Evolutionary conservation across 352 stramenopile species (phyloP).

Genomic region (Pythium angustatum): DNA sequence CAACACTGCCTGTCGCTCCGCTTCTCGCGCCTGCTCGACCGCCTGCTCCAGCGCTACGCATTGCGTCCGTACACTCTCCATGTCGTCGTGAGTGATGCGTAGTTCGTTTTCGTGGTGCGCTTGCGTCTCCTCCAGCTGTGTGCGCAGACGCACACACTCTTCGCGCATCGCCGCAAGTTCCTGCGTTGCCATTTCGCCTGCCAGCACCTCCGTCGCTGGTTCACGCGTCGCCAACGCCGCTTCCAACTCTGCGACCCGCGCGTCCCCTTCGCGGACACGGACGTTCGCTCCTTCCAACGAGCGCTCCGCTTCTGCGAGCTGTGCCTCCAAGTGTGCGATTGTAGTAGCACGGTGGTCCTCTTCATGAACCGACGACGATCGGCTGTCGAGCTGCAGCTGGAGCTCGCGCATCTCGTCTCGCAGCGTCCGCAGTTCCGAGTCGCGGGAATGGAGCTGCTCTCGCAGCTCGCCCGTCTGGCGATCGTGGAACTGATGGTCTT

Average conservation of each 20-base stretch:
- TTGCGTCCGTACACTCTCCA: slow-evolving; percentile 39
- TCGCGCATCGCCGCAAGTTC: no score
- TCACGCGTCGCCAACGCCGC: no score
- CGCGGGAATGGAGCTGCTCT: slow-evolving; percentile 10
- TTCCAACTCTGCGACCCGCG: slow-evolving; percentile 6
- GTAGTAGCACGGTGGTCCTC: no score
- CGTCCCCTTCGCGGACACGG: background rate
- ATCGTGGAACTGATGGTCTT: slow-evolving; percentile 18
- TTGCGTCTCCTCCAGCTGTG: slow-evolving; percentile 31
- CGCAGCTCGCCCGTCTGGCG: slow-evolving; percentile 16
- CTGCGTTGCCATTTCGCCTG: no score
- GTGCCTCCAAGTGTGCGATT: no score
- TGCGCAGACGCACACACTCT: slow-evolving; percentile 27
- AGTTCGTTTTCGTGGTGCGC: slow-evolving; percentile 28
- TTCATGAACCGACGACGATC: background rate
- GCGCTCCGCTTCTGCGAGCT: background rate
- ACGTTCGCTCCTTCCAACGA: background rate
- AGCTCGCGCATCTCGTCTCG: slow-evolving; percentile 33
- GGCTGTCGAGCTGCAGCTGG: slow-evolving; percentile 1
- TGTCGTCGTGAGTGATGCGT: slow-evolving; percentile 32
- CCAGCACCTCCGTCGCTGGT: no score
- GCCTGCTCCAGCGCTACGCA: slow-evolving; percentile 38
- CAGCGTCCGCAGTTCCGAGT: slow-evolving; percentile 11
- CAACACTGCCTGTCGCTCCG: no score
- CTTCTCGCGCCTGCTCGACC: slow-evolving; percentile 31